Percentiles rank a stretch among this genome's conserved stretches.
These are phyloP conservation scores for Amylocarpus encephaloides DNA, from an alignment of 2,329 filamentous ascomycete species.

Conservation along the genomic window DNA sequence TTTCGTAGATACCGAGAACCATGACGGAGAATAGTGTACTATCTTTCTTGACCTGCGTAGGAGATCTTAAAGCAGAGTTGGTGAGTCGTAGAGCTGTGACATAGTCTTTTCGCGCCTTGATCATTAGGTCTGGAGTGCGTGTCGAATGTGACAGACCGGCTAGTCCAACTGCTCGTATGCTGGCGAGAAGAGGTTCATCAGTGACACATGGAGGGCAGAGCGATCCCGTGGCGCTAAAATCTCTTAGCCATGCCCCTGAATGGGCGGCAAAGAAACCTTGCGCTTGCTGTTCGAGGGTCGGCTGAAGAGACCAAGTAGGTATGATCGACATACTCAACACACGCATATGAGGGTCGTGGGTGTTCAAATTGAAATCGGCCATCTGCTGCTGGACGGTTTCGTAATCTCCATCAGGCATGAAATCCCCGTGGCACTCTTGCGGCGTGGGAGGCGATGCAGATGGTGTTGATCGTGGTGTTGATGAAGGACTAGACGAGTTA, in stretches of 20 bases:
- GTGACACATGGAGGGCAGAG: conserved; percentile 4
- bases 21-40: conserved; percentile 48
- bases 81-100: conserved; percentile 42
- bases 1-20: conserved; percentile 47
- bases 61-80: conserved; percentile 42
- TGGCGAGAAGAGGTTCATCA: conserved; percentile 7
- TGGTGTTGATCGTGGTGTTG: too few relatives aligned
- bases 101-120: conserved; percentile 43
- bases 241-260: conserved; percentile 37
- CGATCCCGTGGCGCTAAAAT: conserved; percentile 9
- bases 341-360: background rate
- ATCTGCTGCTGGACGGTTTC: too few relatives aligned
- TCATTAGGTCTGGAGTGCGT: conserved; percentile 35
- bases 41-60: conserved; percentile 41
- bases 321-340: background rate
- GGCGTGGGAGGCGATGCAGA: too few relatives aligned
- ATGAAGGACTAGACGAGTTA: too few relatives aligned
- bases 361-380: background rate
- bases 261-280: conserved; percentile 44
- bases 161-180: conserved; percentile 46
- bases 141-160: conserved; percentile 40
- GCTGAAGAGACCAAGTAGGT: background rate
- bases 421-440: too few relatives aligned
- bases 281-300: background rate
- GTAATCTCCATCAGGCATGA: too few relatives aligned